Evolutionary conservation across 169 alveolate genomes (phyloP).

Genomic region (Cryptosporidium canis): DNA sequence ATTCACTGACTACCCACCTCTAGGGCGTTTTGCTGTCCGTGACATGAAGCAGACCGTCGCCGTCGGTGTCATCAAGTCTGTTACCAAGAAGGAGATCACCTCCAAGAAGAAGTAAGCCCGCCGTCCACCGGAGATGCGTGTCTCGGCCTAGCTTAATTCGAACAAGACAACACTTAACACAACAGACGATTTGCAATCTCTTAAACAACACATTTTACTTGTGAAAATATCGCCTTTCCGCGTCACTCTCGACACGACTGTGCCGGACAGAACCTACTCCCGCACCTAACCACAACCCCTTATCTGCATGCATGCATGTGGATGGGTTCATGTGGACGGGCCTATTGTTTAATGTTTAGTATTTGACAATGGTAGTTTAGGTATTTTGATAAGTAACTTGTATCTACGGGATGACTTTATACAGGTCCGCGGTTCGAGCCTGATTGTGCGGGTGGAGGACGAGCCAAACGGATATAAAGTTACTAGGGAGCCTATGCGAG

Average conservation of each 20-base stretch:
- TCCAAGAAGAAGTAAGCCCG: constrained; percentile 75
- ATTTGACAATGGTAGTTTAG: not conserved
- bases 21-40: constrained; percentile 98
- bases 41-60: constrained; percentile 99
- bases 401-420: too few relatives aligned
- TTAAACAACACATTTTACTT: not conserved
- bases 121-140: too few relatives aligned
- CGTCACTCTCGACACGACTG: too few relatives aligned
- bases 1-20: constrained; percentile 96
- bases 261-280: too few relatives aligned
- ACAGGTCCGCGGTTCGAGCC: not conserved
- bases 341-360: not conserved
- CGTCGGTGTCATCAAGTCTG: constrained; percentile 97
- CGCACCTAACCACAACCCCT: too few relatives aligned
- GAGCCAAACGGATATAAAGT: not conserved
- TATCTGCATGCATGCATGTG: not conserved
- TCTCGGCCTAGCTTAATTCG: not conserved
- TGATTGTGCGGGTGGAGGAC: not conserved
- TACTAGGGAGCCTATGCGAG: not conserved
- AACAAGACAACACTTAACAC: too few relatives aligned
- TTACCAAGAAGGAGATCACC: constrained; percentile 93
- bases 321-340: not conserved
- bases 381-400: constrained; percentile 4
- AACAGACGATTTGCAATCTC: too few relatives aligned
- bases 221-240: not conserved